A percentile compares a stretch with the other conserved stretches of the same genome.
Evolutionary conservation across 2,329 filamentous ascomycete genomes (phyloP).

Genomic region (Grosmannia huntii): DNA sequence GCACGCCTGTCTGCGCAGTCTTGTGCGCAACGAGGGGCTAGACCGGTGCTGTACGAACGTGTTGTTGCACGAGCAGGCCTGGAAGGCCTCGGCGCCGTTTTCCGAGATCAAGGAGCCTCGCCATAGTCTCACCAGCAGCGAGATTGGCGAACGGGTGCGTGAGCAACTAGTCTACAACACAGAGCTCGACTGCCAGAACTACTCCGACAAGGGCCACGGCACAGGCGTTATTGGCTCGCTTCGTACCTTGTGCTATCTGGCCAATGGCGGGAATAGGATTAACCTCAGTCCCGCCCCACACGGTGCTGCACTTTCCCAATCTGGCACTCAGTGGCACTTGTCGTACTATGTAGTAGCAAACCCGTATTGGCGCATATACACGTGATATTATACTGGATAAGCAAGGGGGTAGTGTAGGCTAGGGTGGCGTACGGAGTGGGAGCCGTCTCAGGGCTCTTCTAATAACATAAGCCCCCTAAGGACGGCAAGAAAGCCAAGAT

Average conservation of each 20-base stretch:
- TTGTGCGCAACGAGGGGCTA: not conserved
- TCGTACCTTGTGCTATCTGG: no score
- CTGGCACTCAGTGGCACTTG: no score
- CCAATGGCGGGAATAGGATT: no score
- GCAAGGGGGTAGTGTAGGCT: no score
- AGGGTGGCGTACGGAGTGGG: no score
- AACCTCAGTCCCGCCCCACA: no score
- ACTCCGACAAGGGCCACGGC: not conserved
- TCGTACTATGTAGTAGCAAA: no score
- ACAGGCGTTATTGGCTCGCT: constrained; percentile 4
- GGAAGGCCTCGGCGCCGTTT: not conserved
- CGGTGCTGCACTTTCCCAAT: no score
- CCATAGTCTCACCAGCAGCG: not conserved
- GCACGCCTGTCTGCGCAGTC: not conserved
- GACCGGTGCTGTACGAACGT: constrained; percentile 1
- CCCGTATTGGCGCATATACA: no score
- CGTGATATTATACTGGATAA: no score
- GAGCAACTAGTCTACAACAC: not conserved
- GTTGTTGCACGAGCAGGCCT: not conserved
- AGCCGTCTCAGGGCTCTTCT: not conserved
- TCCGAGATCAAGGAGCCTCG: not conserved
- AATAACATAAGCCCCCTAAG: not conserved
- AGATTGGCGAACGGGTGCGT: not conserved
- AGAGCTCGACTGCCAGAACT: not conserved
- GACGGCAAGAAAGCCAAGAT: not conserved